A percentile compares a stretch with the other conserved stretches of the same genome.
phyloP scores from a whole-genome alignment of 345 rosid species.

The Cardamine chenopodiifolia region DNA sequence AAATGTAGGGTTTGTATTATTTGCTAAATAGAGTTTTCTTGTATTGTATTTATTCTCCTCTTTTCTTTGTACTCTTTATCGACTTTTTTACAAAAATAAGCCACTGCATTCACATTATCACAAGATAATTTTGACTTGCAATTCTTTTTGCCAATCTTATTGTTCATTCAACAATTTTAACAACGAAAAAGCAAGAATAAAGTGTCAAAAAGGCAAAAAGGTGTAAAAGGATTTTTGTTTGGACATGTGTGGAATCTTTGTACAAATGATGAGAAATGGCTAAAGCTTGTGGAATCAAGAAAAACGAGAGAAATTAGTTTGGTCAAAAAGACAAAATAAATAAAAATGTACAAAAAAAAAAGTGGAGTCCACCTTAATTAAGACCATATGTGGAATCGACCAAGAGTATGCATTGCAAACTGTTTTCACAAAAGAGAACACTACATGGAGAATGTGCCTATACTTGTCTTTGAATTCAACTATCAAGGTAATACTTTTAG shows the following conservation, averaged over 20 bases:
- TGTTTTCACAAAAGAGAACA: conserved; percentile 1
- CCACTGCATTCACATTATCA: background rate
- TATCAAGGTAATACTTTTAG: background rate
- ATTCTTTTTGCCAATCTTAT: background rate
- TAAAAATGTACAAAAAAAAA: background rate
- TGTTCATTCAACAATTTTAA: background rate
- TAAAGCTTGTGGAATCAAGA: conserved; percentile 27
- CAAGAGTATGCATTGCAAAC: conserved; percentile 7
- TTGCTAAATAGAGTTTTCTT: background rate
- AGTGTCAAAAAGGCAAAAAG: background rate
- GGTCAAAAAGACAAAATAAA: conserved; percentile 17
- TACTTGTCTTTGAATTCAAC: background rate
- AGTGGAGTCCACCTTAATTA: conserved; percentile 22
- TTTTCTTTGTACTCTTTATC: background rate
- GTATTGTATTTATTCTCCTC: conserved; percentile 5
- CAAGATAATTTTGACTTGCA: background rate
- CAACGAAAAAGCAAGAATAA: background rate
- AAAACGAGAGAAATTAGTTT: conserved; percentile 17
- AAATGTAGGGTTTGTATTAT: background rate
- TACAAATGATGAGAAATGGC: conserved; percentile 36
- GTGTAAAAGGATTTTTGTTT: conserved; percentile 25
- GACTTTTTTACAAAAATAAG: background rate
- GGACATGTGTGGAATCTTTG: conserved; percentile 32
- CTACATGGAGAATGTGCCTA: conserved; percentile 16
- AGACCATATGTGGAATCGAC: conserved; percentile 29